These are phyloP conservation scores for Xylaria flabelliformis DNA, from an alignment of 495 filamentous ascomycete species.

Conservation along the genomic window DNA sequence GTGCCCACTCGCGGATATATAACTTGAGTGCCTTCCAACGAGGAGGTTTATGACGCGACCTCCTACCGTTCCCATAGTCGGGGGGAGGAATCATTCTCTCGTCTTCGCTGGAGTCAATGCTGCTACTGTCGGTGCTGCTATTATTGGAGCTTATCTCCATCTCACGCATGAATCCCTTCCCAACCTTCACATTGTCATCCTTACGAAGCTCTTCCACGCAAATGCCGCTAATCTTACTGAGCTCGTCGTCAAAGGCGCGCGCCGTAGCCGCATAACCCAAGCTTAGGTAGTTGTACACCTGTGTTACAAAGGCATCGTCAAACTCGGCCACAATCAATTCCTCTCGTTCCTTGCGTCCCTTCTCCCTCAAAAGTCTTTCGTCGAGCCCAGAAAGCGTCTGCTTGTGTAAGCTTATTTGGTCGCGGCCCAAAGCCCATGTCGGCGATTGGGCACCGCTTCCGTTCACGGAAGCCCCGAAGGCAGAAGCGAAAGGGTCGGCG, in stretches of 20 bases:
- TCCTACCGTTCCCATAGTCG: slow-evolving; percentile 41
- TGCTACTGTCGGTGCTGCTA: slow-evolving; percentile 28
- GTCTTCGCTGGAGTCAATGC: slow-evolving; percentile 45
- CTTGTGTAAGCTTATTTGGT: slow-evolving; percentile 50
- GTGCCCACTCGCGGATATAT: slow-evolving; percentile 86
- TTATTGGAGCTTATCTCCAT: slow-evolving; percentile 50
- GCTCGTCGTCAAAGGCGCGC: slow-evolving; percentile 79
- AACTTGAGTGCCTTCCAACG: slow-evolving; percentile 81
- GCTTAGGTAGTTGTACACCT: slow-evolving; percentile 95
- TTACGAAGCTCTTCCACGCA: slow-evolving; percentile 67
- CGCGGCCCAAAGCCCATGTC: slow-evolving; percentile 25
- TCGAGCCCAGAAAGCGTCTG: slow-evolving; percentile 50
- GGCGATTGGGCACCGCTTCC: slow-evolving; percentile 26
- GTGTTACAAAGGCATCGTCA: slow-evolving; percentile 83
- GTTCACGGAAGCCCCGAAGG: slow-evolving; percentile 36
- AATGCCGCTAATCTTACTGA: slow-evolving; percentile 77
- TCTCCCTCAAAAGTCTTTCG: slow-evolving; percentile 55
- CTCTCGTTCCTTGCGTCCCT: slow-evolving; percentile 57
- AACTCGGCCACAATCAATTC: slow-evolving; percentile 70
- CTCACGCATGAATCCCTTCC: slow-evolving; percentile 72
- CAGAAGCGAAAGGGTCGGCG: slow-evolving; percentile 48
- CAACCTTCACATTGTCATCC: slow-evolving; percentile 70
- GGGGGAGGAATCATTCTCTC: slow-evolving; percentile 23
- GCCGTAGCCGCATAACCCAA: slow-evolving; percentile 88
- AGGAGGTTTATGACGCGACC: slow-evolving; percentile 49